phyloP scores from a whole-genome alignment of 345 rosid species.

The Camelina laxa region DNA sequence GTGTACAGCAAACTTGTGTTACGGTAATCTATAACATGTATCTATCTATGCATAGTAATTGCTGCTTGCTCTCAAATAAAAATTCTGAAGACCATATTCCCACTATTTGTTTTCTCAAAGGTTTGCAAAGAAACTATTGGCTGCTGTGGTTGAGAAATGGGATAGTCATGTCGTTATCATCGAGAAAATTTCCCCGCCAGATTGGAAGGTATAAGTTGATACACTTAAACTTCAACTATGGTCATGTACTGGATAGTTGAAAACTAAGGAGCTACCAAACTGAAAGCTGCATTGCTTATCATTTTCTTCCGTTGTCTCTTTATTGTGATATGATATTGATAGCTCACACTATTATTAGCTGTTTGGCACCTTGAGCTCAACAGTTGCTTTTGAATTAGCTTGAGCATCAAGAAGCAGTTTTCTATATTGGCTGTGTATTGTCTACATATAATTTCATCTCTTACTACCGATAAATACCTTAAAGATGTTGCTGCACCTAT shows the following conservation, averaged over 20 bases:
- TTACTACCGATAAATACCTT: slow-evolving; percentile 2
- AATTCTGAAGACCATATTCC: background rate
- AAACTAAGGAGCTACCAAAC: slow-evolving; percentile 1
- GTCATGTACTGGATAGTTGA: background rate
- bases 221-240: slow-evolving; percentile 4
- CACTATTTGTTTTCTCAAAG: slow-evolving; percentile 49
- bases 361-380: slow-evolving; percentile 13
- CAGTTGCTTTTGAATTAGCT: slow-evolving; percentile 12
- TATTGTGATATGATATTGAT: no score
- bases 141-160: slow-evolving; percentile 85
- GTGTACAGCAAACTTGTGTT: slow-evolving; percentile 92
- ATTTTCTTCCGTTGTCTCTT: background rate
- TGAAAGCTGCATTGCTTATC: slow-evolving; percentile 11
- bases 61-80: slow-evolving; percentile 20
- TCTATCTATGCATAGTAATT: background rate
- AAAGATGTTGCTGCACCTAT: slow-evolving; percentile 14
- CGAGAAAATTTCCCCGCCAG: slow-evolving; percentile 73
- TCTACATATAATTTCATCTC: background rate
- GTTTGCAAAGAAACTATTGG: slow-evolving; percentile 91
- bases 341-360: slow-evolving; percentile 3
- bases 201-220: slow-evolving; percentile 76
- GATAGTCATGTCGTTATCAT: slow-evolving; percentile 72
- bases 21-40: slow-evolving; percentile 55
- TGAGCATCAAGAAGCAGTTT: slow-evolving; percentile 23
- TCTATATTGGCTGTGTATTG: slow-evolving; percentile 2